Percentiles rank a stretch among this genome's conserved stretches.
phyloP scores from a whole-genome alignment of 2,329 filamentous ascomycete genomes.

The Mycosphaerelloides madeirae region DNA sequence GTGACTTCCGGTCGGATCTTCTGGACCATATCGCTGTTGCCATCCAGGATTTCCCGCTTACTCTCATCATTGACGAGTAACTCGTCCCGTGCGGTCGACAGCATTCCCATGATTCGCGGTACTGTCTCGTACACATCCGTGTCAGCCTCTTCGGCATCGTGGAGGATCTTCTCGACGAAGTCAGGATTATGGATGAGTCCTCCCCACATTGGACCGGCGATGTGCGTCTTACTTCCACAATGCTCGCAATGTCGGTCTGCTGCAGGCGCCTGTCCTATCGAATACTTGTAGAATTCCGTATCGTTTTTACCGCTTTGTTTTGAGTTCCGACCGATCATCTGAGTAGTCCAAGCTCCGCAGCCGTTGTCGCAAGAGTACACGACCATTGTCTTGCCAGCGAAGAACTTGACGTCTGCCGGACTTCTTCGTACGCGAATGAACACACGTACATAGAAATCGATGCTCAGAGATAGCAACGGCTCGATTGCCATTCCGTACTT shows the following conservation, averaged over 20 bases:
- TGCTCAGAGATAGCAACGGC: slow-evolving; percentile 84
- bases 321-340: slow-evolving; percentile 68
- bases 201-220: slow-evolving; percentile 92
- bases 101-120: slow-evolving; percentile 81
- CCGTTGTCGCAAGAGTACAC: slow-evolving; percentile 87
- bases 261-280: slow-evolving; percentile 66
- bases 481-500: slow-evolving; percentile 85
- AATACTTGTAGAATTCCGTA: slow-evolving; percentile 68
- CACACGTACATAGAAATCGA: slow-evolving; percentile 89
- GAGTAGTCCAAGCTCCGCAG: slow-evolving; percentile 86
- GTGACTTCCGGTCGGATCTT: slow-evolving; percentile 56
- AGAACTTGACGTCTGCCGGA: slow-evolving; percentile 81
- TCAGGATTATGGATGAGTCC: slow-evolving; percentile 79
- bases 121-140: slow-evolving; percentile 72
- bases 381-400: slow-evolving; percentile 86
- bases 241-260: slow-evolving; percentile 67
- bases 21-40: slow-evolving; percentile 32
- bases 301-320: slow-evolving; percentile 64
- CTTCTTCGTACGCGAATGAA: slow-evolving; percentile 80
- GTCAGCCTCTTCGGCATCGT: slow-evolving; percentile 63
- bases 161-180: slow-evolving; percentile 76
- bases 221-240: slow-evolving; percentile 79
- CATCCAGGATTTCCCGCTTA: slow-evolving; percentile 4
- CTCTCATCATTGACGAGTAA: slow-evolving; percentile 25
- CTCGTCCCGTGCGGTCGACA: slow-evolving; percentile 83